phyloP scores from a whole-genome alignment of 257 asterid genomes.

The Solanum okadae region DNA sequence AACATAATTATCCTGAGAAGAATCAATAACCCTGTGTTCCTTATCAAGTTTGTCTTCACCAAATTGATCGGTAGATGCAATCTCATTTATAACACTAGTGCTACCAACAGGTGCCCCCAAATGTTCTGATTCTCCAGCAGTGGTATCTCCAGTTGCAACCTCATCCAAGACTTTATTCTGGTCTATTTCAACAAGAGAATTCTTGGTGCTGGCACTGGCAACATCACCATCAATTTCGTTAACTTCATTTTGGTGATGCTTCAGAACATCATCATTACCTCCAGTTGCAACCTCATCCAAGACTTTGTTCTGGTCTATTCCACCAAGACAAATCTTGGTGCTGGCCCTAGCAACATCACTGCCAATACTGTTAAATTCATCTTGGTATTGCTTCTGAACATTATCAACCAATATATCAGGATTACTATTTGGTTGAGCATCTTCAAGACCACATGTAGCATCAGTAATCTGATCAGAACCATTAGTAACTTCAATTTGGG shows the following conservation, averaged over 20 bases:
- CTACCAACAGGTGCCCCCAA: not conserved
- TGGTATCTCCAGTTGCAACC: not conserved
- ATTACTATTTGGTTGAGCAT: not conserved
- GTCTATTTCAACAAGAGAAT: not conserved
- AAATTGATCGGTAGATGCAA: not conserved
- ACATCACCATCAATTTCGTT: not conserved
- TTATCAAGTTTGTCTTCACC: not conserved
- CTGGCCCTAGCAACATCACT: not conserved
- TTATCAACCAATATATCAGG: not conserved
- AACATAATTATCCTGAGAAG: not conserved
- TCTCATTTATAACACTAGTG: not conserved
- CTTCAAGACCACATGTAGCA: not conserved
- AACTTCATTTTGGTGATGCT: constrained; percentile 2
- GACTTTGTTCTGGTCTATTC: not conserved
- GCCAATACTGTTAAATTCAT: not conserved
- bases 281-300: not conserved
- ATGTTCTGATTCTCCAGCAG: not conserved
- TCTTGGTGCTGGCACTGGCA: not conserved
- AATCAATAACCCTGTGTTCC: not conserved
- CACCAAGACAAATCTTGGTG: not conserved
- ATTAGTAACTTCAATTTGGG: not conserved
- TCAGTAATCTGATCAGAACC: not conserved
- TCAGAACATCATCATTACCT: not conserved
- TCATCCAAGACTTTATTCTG: not conserved
- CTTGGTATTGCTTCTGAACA: not conserved